Conservation (phyloP, 2,329 filamentous ascomycete genomes). For the Aspergillus calidoustus region DNA sequence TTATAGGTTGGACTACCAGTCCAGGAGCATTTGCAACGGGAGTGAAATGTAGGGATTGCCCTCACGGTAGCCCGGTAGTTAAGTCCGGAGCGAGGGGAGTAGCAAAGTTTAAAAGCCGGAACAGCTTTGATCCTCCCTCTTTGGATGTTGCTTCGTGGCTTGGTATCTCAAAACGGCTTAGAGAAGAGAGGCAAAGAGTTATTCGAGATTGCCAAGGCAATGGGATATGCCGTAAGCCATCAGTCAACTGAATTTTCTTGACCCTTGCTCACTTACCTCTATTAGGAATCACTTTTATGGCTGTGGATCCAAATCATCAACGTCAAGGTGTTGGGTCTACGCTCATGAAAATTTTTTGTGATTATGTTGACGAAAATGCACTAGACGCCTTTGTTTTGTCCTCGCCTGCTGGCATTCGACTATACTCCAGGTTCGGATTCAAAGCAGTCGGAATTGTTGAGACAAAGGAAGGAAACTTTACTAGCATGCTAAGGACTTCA, state of each 20-base stretch:
- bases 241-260: background rate
- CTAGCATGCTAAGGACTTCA: no score
- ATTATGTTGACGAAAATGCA: slow-evolving; percentile 22
- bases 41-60: no score
- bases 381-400: slow-evolving; percentile 14
- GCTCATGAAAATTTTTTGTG: slow-evolving; percentile 26
- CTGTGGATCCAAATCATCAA: slow-evolving; percentile 6
- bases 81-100: background rate
- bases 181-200: slow-evolving; percentile 12
- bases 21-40: background rate
- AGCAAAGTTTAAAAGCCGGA: background rate
- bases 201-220: background rate
- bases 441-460: no score
- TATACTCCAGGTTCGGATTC: no score
- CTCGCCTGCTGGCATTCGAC: background rate
- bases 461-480: no score
- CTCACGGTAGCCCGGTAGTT: no score
- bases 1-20: slow-evolving; percentile 9
- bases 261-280: background rate
- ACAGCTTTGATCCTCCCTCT: slow-evolving; percentile 4
- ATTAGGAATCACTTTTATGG: slow-evolving; percentile 7
- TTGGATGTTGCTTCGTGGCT: slow-evolving; percentile 9
- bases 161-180: slow-evolving; percentile 6
- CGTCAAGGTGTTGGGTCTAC: slow-evolving; percentile 8
- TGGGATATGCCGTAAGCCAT: slow-evolving; percentile 13